Evolutionary conservation across 2,329 filamentous ascomycete species (phyloP), one percentile per base, ranked within the genome.

Genomic region (Apiospora hydei): DNA sequence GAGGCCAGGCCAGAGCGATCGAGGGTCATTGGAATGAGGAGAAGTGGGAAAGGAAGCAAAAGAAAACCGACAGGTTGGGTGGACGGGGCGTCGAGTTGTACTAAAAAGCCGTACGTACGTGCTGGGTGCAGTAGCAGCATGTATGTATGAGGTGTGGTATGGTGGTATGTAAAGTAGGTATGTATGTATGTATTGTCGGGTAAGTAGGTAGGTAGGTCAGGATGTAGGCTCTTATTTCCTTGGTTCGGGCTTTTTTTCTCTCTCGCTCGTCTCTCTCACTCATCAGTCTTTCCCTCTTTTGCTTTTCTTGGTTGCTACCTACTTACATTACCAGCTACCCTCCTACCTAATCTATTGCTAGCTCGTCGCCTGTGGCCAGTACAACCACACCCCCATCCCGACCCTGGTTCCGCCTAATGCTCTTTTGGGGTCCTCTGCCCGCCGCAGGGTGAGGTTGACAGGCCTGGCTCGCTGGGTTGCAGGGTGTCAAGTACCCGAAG

Each of bases 11-110:
- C 57, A n/a, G 30, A 64, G 34, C 14, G 57, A 41, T 41, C 57
- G 57, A 64, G 21, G 57, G 57, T 64, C 57, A 41, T 64, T 61
- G 57, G 34, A 41, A 64, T 41, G 57, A 64, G 57, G 57, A 64
- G 57, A 64, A 64, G 57, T 64, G 57, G 57, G 57, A 64, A 64
- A 64, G 57, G 57, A 64, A 64, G 30, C 34, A 24, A 64, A 41
- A 41, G 57, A 64, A 64, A 41, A 64, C 57, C 57, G 57, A 64
- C 57, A 64, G 57, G 57, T 64, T 64, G 57, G 57, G 57, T 64
- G 57, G 57, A 64, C 57, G 57, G 57, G 57, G 57, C 57, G 18
- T 64, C 57, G 21, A 64, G 57, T 64, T 64, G 57, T 64, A 64
- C 57, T 64, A 41, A 64, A 64, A 64, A 41, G 57, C 57, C 57